These are phyloP conservation scores for Ampelocalamus luodianensis DNA, from an alignment of 176 grass and related monocot genomes.

Conservation along the genomic window DNA sequence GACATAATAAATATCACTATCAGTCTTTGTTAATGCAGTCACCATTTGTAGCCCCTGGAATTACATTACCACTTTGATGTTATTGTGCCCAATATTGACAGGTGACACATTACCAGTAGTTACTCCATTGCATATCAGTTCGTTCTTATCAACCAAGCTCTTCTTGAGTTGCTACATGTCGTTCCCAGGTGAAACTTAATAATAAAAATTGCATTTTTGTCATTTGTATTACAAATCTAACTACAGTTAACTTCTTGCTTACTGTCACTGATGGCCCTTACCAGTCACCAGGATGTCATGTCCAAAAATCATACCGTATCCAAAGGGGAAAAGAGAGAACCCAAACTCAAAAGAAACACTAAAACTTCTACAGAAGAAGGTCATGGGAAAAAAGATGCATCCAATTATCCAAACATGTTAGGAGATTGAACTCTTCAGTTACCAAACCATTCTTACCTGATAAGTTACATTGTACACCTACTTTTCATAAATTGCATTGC, in stretches of 20 bases:
- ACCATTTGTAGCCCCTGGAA: not conserved
- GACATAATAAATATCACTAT: not conserved
- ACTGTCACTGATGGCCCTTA: not conserved
- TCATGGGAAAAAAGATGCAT: not conserved
- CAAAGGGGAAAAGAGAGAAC: not conserved
- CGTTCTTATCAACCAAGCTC: slow-evolving; percentile 9
- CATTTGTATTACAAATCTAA: not conserved
- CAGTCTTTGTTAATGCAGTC: not conserved
- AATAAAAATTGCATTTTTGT: not conserved
- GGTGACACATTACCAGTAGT: not conserved
- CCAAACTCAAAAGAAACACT: not conserved
- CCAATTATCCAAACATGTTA: not conserved
- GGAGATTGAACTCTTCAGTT: not conserved
- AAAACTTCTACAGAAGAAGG: slow-evolving; percentile 1
- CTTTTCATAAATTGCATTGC: not conserved
- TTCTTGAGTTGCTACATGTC: not conserved
- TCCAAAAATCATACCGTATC: not conserved
- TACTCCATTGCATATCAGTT: not conserved
- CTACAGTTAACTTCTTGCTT: not conserved
- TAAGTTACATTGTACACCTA: slow-evolving; percentile 36
- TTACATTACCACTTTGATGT: not conserved
- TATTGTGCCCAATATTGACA: not conserved
- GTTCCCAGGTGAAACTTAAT: not conserved
- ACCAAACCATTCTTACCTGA: slow-evolving; percentile 14
- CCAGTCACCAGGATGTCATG: not conserved